phyloP scores from a whole-genome alignment of 75 land plant genomes.

The Pinus albicaulis region DNA sequence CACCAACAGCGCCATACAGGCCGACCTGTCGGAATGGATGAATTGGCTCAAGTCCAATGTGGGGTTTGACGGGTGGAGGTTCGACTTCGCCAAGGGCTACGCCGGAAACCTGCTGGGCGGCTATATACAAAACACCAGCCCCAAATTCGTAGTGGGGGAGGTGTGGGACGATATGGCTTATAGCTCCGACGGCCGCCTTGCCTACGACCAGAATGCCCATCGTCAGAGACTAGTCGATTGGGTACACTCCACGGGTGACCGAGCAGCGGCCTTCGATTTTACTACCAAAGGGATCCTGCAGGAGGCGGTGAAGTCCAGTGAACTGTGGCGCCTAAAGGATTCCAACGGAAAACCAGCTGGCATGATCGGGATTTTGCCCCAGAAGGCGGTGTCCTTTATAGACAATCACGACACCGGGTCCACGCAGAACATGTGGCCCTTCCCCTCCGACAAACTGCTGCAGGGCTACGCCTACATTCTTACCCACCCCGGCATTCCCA shows the following conservation, averaged over 20 bases:
- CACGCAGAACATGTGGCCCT: conserved; percentile 36
- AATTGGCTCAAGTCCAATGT: conserved; percentile 18
- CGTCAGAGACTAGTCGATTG: conserved; percentile 19
- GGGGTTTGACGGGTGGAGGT: conserved; percentile 36
- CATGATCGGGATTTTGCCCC: conserved; percentile 39
- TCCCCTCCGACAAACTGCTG: conserved; percentile 58
- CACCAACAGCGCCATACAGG: conserved; percentile 16
- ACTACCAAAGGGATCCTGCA: conserved; percentile 33
- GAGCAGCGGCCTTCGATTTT: conserved; percentile 18
- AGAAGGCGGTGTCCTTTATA: conserved; percentile 48
- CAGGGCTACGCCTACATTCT: conserved; percentile 71
- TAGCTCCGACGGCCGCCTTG: conserved; percentile 1
- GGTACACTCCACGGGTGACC: conserved; percentile 12
- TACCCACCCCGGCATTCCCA: conserved; percentile 54
- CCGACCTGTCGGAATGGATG: conserved; percentile 24
- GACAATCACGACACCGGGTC: conserved; percentile 53
- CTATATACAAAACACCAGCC: conserved; percentile 19
- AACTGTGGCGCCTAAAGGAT: conserved; percentile 37
- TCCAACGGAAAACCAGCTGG: conserved; percentile 35
- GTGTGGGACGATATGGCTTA: conserved; percentile 9
- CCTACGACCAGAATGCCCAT: conserved; percentile 10
- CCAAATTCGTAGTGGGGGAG: conserved; percentile 24
- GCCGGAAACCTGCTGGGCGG: conserved; percentile 9
- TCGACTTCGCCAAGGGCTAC: conserved; percentile 42
- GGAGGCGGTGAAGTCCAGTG: conserved; percentile 16